phyloP scores from a whole-genome alignment of 805 yeast genomes.

The Sungouiozyma intestinalis region DNA sequence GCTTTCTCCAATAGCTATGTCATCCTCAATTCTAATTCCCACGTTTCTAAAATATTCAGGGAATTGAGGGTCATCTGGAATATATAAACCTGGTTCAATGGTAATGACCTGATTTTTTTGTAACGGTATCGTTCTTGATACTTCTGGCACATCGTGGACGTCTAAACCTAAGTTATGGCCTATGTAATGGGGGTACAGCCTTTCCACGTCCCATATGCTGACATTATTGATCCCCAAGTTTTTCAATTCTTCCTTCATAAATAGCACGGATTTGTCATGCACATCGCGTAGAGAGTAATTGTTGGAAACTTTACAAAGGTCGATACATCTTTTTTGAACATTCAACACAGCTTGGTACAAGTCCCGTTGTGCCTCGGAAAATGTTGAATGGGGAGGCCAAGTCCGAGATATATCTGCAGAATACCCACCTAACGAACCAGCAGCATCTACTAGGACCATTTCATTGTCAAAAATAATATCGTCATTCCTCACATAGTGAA shows the following conservation, averaged over 20 bases:
- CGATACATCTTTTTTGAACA: constrained; percentile 72
- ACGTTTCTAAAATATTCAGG: constrained; percentile 78
- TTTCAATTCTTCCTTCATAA: constrained; percentile 52
- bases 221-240: constrained; percentile 59
- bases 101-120: constrained; percentile 75
- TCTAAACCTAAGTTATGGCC: constrained; percentile 95
- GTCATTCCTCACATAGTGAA: constrained; percentile 90
- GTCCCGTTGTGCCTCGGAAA: constrained; percentile 71
- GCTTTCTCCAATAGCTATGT: constrained; percentile 66
- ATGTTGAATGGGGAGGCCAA: constrained; percentile 80
- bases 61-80: constrained; percentile 60
- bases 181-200: constrained; percentile 81
- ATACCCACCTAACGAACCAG: constrained; percentile 88
- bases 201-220: constrained; percentile 41
- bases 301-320: constrained; percentile 45
- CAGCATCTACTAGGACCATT: constrained; percentile 87
- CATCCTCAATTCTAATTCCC: constrained; percentile 93
- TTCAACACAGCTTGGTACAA: constrained; percentile 79
- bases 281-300: constrained; percentile 57
- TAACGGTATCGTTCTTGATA: constrained; percentile 45
- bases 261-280: constrained; percentile 56
- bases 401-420: constrained; percentile 93
- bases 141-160: constrained; percentile 69
- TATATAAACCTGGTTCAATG: constrained; percentile 90
- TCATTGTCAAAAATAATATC: constrained; percentile 69